phyloP scores from a whole-genome alignment of 495 filamentous ascomycete genomes.

The Neohortaea acidophila region DNA sequence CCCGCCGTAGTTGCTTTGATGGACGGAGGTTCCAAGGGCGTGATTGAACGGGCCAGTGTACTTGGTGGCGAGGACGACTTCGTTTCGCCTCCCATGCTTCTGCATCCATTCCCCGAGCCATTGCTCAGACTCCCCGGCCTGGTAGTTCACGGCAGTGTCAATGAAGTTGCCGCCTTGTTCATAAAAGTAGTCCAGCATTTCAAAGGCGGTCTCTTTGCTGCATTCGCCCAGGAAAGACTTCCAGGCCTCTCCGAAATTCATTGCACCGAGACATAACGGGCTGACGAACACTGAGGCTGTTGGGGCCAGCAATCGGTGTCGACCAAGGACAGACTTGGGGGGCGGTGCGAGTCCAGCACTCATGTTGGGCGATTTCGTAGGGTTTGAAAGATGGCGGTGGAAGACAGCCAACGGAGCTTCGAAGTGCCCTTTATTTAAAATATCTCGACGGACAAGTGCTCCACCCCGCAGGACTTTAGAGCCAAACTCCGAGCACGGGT shows the following conservation, averaged over 20 bases:
- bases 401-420: too few relatives aligned
- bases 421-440: too few relatives aligned
- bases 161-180: slow-evolving; percentile 12
- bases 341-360: too few relatives aligned
- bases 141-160: slow-evolving; percentile 42
- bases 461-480: too few relatives aligned
- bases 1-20: slow-evolving; percentile 40
- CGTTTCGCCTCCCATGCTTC: slow-evolving; percentile 31
- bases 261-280: slow-evolving; percentile 14
- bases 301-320: too few relatives aligned
- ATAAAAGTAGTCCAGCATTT: slow-evolving; percentile 10
- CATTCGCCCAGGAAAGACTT: slow-evolving; percentile 12
- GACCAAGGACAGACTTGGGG: too few relatives aligned
- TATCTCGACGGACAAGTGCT: too few relatives aligned
- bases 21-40: slow-evolving; percentile 24
- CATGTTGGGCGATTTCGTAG: too few relatives aligned
- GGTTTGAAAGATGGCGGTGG: too few relatives aligned
- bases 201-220: slow-evolving; percentile 5
- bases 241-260: slow-evolving; percentile 17
- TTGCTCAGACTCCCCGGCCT: slow-evolving; percentile 44
- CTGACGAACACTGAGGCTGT: slow-evolving; percentile 4
- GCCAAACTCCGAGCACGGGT: too few relatives aligned
- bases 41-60: slow-evolving; percentile 33
- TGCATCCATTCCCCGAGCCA: slow-evolving; percentile 60
- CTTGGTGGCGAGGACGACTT: slow-evolving; percentile 52